Percentiles rank a stretch among this genome's conserved stretches.
These are phyloP conservation scores for Irpex sp. DNA, from an alignment of 1,284 basidiomycete species.

Conservation along the genomic window DNA sequence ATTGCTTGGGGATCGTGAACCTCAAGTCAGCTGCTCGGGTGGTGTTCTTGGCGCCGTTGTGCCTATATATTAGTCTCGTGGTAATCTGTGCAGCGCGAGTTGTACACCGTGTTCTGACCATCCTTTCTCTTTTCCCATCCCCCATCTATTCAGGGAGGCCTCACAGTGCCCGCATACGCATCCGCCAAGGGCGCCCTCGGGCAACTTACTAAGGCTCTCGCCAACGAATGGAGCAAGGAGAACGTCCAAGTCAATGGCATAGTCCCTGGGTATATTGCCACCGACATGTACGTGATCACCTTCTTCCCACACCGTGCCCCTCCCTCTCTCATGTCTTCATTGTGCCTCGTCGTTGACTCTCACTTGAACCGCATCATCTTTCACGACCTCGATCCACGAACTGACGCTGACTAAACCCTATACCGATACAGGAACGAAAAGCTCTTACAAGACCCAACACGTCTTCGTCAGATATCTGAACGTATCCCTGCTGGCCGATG, in stretches of 20 bases:
- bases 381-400: neutral
- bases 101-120: neutral
- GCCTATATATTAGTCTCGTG: too few species aligned
- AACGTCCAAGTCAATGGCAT: constrained; percentile 91
- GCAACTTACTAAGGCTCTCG: constrained; percentile 77
- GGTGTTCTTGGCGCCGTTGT: too few species aligned
- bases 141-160: constrained; percentile 42
- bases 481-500: constrained; percentile 91
- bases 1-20: neutral
- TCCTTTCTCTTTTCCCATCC: neutral
- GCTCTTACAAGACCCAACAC: constrained; percentile 69
- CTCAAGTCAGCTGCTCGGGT: too few species aligned
- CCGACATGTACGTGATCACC: constrained; percentile 67
- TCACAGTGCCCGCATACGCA: constrained; percentile 89
- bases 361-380: neutral
- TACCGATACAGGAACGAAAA: constrained; percentile 65
- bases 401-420: neutral
- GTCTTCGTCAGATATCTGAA: constrained; percentile 86
- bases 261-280: constrained; percentile 89
- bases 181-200: constrained; percentile 87
- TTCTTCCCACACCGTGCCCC: constrained; percentile 12
- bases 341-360: constrained; percentile 9
- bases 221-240: constrained; percentile 75
- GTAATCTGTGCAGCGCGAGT: too few species aligned
- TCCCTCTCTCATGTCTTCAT: neutral